Percentiles rank a stretch among this genome's conserved stretches.
Conservation (phyloP, 495 filamentous ascomycete genomes). For the Daldinia childiae region DNA sequence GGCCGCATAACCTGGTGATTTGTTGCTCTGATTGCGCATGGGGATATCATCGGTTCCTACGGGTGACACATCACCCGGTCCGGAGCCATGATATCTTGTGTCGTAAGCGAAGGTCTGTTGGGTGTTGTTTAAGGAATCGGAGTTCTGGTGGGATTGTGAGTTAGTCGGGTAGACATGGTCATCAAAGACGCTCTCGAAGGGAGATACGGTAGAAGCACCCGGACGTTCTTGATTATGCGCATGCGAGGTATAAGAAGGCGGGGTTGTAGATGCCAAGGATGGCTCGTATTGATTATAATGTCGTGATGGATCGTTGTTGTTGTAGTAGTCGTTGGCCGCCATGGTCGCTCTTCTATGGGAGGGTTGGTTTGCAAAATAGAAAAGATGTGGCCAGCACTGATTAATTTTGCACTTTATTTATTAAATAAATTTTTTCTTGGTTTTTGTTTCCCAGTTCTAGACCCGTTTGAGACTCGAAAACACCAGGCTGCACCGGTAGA, state of each 20-base stretch:
- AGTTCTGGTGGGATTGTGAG: slow-evolving; percentile 47
- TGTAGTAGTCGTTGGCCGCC: slow-evolving; percentile 87
- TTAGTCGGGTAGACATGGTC: slow-evolving; percentile 68
- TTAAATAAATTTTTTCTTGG: too few species aligned
- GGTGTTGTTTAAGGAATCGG: slow-evolving; percentile 38
- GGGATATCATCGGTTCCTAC: slow-evolving; percentile 71
- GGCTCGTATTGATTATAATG: slow-evolving; percentile 46
- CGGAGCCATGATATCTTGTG: slow-evolving; percentile 65
- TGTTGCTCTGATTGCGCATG: slow-evolving; percentile 61
- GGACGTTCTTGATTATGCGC: slow-evolving; percentile 54
- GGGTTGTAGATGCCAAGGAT: slow-evolving; percentile 37
- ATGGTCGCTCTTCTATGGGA: slow-evolving; percentile 58
- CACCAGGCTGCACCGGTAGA: background rate
- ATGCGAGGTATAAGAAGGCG: slow-evolving; percentile 45
- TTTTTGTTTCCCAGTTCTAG: background rate
- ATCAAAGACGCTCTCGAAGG: slow-evolving; percentile 68
- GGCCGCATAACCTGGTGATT: slow-evolving; percentile 45
- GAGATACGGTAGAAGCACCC: slow-evolving; percentile 51
- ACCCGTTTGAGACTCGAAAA: background rate
- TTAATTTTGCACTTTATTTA: background rate
- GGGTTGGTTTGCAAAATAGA: background rate
- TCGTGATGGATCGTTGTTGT: slow-evolving; percentile 62
- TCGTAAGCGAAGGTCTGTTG: slow-evolving; percentile 61
- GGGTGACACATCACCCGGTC: slow-evolving; percentile 49
- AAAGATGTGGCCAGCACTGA: slow-evolving; percentile 23